A percentile compares a stretch with the other conserved stretches of the same genome.
These are phyloP conservation scores for Dorcoceras hygrometricum DNA, from an alignment of 257 asterid species.

Conservation along the genomic window DNA sequence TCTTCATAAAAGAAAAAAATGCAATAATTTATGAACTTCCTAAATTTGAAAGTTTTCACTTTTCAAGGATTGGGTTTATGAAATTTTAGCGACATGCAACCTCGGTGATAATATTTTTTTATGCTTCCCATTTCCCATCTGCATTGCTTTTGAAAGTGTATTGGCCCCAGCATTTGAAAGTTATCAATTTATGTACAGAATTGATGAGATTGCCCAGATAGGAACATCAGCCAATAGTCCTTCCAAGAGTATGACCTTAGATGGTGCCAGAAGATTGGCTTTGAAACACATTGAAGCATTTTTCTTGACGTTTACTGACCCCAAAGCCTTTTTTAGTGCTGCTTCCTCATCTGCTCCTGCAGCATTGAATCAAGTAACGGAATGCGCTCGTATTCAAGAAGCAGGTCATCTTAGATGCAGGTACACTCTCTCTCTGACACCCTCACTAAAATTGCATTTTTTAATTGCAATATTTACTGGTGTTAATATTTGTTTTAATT, in stretches of 20 bases:
- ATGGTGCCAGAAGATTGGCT: conserved; percentile 66
- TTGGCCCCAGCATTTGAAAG: conserved; percentile 4
- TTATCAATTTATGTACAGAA: conserved; percentile 46
- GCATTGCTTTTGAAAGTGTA: background rate
- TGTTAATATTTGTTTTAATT: background rate
- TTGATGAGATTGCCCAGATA: conserved; percentile 56
- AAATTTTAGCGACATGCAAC: background rate
- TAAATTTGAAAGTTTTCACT: background rate
- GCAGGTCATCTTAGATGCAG: conserved; percentile 93
- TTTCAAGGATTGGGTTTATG: background rate
- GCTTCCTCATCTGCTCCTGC: conserved; percentile 68
- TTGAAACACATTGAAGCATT: conserved; percentile 67
- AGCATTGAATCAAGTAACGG: conserved; percentile 62
- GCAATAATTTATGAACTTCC: background rate
- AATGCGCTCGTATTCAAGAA: conserved; percentile 75
- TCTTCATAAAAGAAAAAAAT: background rate
- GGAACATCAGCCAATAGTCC: conserved; percentile 62
- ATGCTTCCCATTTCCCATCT: background rate
- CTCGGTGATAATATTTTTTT: background rate
- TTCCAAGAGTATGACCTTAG: conserved; percentile 57
- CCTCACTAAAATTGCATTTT: background rate
- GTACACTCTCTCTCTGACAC: conserved; percentile 31
- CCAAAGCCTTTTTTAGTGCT: conserved; percentile 71
- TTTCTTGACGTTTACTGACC: conserved; percentile 53
- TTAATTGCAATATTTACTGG: background rate